Percentiles rank a stretch among this genome's conserved stretches.
Conservation (phyloP, 495 filamentous ascomycete species). For the Penicillium verhagenii region DNA sequence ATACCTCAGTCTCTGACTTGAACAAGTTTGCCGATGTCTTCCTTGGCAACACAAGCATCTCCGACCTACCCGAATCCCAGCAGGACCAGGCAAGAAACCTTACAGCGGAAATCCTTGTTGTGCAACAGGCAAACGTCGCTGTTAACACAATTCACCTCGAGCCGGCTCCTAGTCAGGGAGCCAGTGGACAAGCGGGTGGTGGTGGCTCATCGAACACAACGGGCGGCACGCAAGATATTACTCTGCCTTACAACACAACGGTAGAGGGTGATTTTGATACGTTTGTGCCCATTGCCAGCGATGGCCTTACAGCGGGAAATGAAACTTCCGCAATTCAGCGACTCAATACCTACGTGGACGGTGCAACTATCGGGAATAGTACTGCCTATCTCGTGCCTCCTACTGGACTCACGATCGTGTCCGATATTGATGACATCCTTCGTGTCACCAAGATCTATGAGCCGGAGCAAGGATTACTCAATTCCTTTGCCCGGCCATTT, state of each 20-base stretch:
- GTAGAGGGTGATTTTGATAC: conserved; percentile 67
- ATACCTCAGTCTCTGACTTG: conserved; percentile 58
- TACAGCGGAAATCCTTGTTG: conserved; percentile 66
- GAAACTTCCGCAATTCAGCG: conserved; percentile 59
- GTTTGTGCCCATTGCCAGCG: conserved; percentile 55
- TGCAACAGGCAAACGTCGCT: conserved; percentile 63
- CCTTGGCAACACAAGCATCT: conserved; percentile 60
- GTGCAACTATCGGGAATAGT: conserved; percentile 64
- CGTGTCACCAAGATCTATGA: conserved; percentile 81
- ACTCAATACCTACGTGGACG: conserved; percentile 63
- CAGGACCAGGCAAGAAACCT: conserved; percentile 68
- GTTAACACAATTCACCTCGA: conserved; percentile 61
- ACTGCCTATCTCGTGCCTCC: conserved; percentile 74
- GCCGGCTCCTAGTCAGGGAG: conserved; percentile 48
- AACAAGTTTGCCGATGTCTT: conserved; percentile 69
- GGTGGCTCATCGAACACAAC: conserved; percentile 50
- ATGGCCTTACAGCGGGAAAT: conserved; percentile 58
- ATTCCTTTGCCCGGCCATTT: conserved; percentile 72
- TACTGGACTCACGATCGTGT: conserved; percentile 64
- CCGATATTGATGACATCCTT: conserved; percentile 78
- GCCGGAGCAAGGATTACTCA: conserved; percentile 68
- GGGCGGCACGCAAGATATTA: conserved; percentile 57
- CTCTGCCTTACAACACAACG: conserved; percentile 57
- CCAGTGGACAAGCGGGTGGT: conserved; percentile 50
- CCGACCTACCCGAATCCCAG: conserved; percentile 56